phyloP scores from a whole-genome alignment of 73 alveolate species.

The Halteria grandinella region DNA sequence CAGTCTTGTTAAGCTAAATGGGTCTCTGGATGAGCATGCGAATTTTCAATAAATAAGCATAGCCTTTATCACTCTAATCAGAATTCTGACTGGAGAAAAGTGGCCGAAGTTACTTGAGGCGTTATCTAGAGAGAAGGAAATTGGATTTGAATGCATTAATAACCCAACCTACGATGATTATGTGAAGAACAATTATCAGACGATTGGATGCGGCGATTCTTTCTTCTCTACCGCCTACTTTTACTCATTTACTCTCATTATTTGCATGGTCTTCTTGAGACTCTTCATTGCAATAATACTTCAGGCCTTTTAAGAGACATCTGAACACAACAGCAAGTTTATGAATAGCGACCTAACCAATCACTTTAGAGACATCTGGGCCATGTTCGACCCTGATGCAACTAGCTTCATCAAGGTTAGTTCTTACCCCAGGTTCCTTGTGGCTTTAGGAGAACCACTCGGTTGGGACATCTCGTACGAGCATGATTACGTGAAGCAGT shows the following conservation, averaged over 20 bases:
- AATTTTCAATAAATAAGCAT: no score
- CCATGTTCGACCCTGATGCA: slow-evolving; percentile 49
- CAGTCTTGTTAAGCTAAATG: no score
- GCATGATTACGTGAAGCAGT: slow-evolving; percentile 14
- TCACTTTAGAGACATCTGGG: slow-evolving; percentile 47
- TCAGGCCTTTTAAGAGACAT: slow-evolving; percentile 45
- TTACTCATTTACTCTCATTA: slow-evolving; percentile 50
- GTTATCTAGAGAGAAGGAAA: no score
- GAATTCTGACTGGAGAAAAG: no score
- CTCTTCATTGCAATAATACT: slow-evolving; percentile 74
- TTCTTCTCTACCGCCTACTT: slow-evolving; percentile 34
- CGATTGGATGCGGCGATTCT: slow-evolving; percentile 56
- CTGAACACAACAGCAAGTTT: slow-evolving; percentile 26
- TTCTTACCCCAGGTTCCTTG: slow-evolving; percentile 15
- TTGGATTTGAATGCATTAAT: not conserved
- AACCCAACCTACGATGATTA: slow-evolving; percentile 26
- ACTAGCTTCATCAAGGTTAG: slow-evolving; percentile 18
- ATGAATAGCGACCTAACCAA: slow-evolving; percentile 16
- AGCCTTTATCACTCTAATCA: no score
- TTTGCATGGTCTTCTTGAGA: slow-evolving; percentile 63
- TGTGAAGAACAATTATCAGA: not conserved
- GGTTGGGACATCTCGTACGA: slow-evolving; percentile 25
- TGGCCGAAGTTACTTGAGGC: no score
- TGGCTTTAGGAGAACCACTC: slow-evolving; percentile 26
- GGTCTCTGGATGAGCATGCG: no score